A percentile compares a stretch with the other conserved stretches of the same genome.
These are phyloP conservation scores for Aspergillus thermomutatus DNA, from an alignment of 2,329 filamentous ascomycete species.

Conservation along the genomic window DNA sequence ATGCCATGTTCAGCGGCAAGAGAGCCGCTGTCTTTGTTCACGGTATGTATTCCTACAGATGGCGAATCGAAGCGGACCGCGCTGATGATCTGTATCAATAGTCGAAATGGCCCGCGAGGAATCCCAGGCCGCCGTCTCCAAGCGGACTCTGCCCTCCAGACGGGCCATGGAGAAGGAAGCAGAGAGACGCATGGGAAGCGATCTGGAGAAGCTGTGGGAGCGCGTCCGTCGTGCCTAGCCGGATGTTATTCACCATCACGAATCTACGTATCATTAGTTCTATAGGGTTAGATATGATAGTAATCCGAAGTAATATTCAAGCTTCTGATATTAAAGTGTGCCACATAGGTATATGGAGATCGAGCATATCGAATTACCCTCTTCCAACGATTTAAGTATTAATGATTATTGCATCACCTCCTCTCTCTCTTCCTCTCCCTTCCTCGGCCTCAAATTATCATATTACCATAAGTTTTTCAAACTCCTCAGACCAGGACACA, in stretches of 20 bases:
- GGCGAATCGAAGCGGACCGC: not conserved
- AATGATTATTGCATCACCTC: not conserved
- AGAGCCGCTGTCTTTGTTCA: conserved; percentile 56
- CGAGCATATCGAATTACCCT: not conserved
- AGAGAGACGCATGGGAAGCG: conserved; percentile 26
- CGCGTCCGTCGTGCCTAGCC: conserved; percentile 2
- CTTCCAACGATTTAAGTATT: not conserved
- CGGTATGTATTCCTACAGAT: conserved; percentile 39
- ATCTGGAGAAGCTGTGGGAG: conserved; percentile 28
- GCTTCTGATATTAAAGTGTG: not conserved
- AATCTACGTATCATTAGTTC: not conserved
- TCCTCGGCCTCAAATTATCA: not conserved
- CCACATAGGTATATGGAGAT: not conserved
- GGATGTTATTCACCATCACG: not conserved
- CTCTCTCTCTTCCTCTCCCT: not conserved
- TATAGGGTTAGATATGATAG: not conserved
- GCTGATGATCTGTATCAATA: conserved; percentile 4
- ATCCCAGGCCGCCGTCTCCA: conserved; percentile 26
- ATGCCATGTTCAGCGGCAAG: conserved; percentile 60
- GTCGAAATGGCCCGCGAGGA: conserved; percentile 35
- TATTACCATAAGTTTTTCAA: not conserved
- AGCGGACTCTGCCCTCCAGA: conserved; percentile 21
- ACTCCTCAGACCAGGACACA: not conserved
- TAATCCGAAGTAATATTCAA: not conserved
- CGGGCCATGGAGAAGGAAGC: conserved; percentile 27